Base-by-base conservation (phyloP, 169 alveolate species). In the Sarcocystis neurona region DNA sequence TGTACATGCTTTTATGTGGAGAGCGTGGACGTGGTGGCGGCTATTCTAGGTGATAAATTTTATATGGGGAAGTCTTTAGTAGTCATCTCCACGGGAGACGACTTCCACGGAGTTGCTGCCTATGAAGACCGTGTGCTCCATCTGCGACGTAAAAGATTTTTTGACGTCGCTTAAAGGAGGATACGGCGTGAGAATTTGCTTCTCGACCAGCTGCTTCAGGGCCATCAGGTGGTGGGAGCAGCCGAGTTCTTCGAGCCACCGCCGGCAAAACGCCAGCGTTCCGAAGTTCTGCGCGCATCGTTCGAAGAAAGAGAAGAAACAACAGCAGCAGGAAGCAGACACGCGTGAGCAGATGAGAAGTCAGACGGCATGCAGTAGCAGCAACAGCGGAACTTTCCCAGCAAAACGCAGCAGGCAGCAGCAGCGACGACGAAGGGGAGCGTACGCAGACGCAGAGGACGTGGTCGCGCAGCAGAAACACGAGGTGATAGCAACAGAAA, bases 41-140 rank as follows among this genome's bases (percentile, higher is more conserved):
- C n/a, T n/a, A n/a, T n/a, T n/a, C n/a, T n/a, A n/a, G n/a, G n/a
- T 15, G 66, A 53, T 15, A 53, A 15, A 23, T 12, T 53, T 53
- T 12, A 12, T 53, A 23, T 53, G 30, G 66, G 12, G 66, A 43
- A 12, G 46, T 43, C 23, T 6, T 78, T 41, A 98, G 93, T 94
- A 99, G 92, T 99, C 99, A 90, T 98, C 99, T 39, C 99, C 99
- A 74, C 99, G 94, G n/a, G 99, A 96, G 63, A 98, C 91, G 47
- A 98, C 97, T 94, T 99, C 99, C 92, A 98, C 99, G 88, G 99
- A 96, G 18, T 99, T 97, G 0, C 99, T 99, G 91, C 99, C 97
- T 48, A 98, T 95, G 91, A 98, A 89, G 39, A 99, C 94, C 60
- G 99, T 99, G 94, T 99, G 99, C 87, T 99, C 99, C 98, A 97